Percentiles rank a stretch among this genome's conserved stretches.
Evolutionary conservation across 257 asterid species (phyloP).

Genomic region (Euphrasia confusa): DNA sequence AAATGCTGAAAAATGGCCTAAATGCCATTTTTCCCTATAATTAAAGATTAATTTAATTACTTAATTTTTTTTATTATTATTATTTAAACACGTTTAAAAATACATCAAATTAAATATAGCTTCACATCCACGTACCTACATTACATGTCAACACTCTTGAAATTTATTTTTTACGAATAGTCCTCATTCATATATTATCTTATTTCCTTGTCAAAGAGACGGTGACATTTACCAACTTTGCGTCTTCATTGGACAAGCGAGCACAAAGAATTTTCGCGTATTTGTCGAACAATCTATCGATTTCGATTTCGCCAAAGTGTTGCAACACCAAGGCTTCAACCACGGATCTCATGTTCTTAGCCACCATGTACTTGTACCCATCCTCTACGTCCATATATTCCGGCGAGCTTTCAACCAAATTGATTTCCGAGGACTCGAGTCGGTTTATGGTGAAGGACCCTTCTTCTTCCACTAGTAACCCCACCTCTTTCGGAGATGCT

Average conservation of each 20-base stretch:
- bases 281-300: constrained; percentile 38
- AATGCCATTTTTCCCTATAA: no score
- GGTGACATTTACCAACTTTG: constrained; percentile 39
- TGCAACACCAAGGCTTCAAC: constrained; percentile 51
- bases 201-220: constrained; percentile 26
- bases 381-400: constrained; percentile 39
- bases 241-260: constrained; percentile 34
- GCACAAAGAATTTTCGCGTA: constrained; percentile 26
- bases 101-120: no score
- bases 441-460: constrained; percentile 45
- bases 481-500: constrained; percentile 49
- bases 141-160: no score
- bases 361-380: constrained; percentile 34
- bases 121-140: no score
- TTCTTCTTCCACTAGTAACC: constrained; percentile 37
- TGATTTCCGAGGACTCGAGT: constrained; percentile 37
- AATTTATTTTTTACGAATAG: no score
- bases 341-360: constrained; percentile 60
- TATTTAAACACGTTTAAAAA: no score
- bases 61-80: no score
- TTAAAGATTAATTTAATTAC: no score
- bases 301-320: constrained; percentile 45
- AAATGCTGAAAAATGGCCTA: no score
- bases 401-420: constrained; percentile 34
- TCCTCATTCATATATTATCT: no score